Conservation (phyloP, 306 rosid species). For the Prunus mongolica region DNA sequence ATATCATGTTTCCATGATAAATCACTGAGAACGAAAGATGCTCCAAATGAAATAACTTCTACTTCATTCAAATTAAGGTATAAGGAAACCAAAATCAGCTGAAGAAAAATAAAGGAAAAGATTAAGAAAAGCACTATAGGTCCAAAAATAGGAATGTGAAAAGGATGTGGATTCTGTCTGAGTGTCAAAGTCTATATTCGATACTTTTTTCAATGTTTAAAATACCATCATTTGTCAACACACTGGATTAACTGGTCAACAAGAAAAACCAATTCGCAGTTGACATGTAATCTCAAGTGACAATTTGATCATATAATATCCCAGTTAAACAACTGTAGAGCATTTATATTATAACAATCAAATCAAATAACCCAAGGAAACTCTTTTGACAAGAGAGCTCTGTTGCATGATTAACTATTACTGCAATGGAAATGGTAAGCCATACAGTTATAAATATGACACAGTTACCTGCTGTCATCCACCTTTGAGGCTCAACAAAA, state of each 20-base stretch:
- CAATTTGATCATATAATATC: not conserved
- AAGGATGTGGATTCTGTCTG: too few species aligned
- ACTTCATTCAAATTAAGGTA: too few species aligned
- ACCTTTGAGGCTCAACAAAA: conserved; percentile 82
- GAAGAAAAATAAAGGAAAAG: too few species aligned
- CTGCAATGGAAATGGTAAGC: not conserved
- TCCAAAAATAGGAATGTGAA: too few species aligned
- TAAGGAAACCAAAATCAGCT: too few species aligned
- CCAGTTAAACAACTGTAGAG: not conserved
- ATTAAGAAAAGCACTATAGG: too few species aligned
- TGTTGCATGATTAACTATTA: not conserved
- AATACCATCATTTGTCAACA: too few species aligned
- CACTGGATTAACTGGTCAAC: too few species aligned
- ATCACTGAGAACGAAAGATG: not conserved
- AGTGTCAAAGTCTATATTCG: too few species aligned
- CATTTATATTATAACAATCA: not conserved
- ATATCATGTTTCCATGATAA: conserved; percentile 4
- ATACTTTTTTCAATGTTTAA: too few species aligned
- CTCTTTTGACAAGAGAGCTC: not conserved
- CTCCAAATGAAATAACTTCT: not conserved
- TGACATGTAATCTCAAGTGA: not conserved
- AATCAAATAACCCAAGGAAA: not conserved
- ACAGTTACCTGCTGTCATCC: conserved; percentile 91
- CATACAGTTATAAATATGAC: conserved; percentile 1
- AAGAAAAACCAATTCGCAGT: not conserved